Evolutionary conservation across 306 rosid species (phyloP).

Genomic region (Biancaea sappan): DNA sequence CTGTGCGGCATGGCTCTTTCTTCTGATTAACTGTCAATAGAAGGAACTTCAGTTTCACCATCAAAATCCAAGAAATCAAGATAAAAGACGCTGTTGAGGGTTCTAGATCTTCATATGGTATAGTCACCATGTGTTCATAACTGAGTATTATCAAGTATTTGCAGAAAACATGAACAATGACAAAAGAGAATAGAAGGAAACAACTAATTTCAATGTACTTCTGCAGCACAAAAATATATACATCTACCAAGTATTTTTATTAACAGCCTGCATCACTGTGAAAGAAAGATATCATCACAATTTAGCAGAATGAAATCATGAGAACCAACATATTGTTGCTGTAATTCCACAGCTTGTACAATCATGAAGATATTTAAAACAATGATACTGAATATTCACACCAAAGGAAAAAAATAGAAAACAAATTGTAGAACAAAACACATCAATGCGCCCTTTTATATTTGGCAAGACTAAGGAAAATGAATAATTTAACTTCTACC

Average conservation of each 20-base stretch:
- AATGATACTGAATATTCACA: slow-evolving; percentile 17
- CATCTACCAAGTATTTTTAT: slow-evolving; percentile 4
- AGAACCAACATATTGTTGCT: neutral
- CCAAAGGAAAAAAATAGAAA: slow-evolving; percentile 23
- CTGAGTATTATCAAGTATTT: slow-evolving; percentile 1
- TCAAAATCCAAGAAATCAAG: slow-evolving; percentile 30
- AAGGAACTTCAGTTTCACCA: slow-evolving; percentile 37
- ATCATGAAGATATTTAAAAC: slow-evolving; percentile 13
- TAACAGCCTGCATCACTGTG: neutral
- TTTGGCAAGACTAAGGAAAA: slow-evolving; percentile 16
- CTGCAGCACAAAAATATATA: slow-evolving; percentile 1
- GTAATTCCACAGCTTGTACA: slow-evolving; percentile 12
- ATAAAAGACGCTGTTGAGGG: neutral
- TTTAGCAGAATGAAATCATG: slow-evolving; percentile 31
- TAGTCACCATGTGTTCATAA: neutral
- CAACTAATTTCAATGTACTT: slow-evolving; percentile 13
- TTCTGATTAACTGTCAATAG: slow-evolving; percentile 62
- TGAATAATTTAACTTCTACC: slow-evolving; percentile 47
- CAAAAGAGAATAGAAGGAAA: slow-evolving; percentile 26
- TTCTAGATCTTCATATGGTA: neutral
- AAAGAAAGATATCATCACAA: slow-evolving; percentile 26
- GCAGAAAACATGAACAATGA: neutral
- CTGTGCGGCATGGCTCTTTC: slow-evolving; percentile 41
- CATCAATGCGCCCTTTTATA: slow-evolving; percentile 9
- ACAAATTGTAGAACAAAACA: slow-evolving; percentile 26